These are phyloP conservation scores for Perkinsus marinus DNA, from an alignment of 169 alveolate species.

Conservation along the genomic window DNA sequence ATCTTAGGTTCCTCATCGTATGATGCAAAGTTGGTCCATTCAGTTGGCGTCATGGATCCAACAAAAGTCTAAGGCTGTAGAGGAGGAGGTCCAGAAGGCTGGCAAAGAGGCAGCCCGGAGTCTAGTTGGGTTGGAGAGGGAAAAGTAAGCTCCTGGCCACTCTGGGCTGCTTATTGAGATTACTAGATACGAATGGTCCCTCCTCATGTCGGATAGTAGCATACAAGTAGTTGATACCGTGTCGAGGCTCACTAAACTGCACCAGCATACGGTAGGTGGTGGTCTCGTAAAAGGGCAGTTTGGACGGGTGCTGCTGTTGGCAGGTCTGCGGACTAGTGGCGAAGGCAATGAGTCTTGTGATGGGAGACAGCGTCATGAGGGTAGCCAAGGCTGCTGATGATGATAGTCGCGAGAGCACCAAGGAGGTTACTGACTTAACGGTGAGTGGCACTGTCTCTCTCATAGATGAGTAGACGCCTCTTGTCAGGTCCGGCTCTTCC, in stretches of 20 bases:
- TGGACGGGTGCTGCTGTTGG: too few relatives aligned
- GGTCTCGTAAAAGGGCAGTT: too few relatives aligned
- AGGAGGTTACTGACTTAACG: neutral
- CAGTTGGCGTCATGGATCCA: neutral
- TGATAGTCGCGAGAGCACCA: neutral
- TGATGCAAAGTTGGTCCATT: neutral
- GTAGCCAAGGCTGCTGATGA: neutral
- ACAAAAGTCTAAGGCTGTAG: neutral
- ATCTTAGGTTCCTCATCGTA: neutral
- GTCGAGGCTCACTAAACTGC: neutral
- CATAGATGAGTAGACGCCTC: neutral
- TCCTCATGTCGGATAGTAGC: neutral
- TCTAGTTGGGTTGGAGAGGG: neutral
- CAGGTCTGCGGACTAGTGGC: neutral
- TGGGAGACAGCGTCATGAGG: neutral
- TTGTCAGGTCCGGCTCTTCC: neutral
- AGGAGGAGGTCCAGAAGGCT: neutral
- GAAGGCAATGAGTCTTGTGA: neutral
- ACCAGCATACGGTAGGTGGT: neutral
- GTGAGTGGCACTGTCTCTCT: neutral
- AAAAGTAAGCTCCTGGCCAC: neutral
- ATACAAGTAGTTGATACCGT: neutral
- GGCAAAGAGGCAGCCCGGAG: neutral
- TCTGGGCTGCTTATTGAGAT: too few relatives aligned
- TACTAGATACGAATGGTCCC: neutral